A percentile compares a stretch with the other conserved stretches of the same genome.
Evolutionary conservation across 441 rosid genomes (phyloP).

Genomic region (Croton setiger): DNA sequence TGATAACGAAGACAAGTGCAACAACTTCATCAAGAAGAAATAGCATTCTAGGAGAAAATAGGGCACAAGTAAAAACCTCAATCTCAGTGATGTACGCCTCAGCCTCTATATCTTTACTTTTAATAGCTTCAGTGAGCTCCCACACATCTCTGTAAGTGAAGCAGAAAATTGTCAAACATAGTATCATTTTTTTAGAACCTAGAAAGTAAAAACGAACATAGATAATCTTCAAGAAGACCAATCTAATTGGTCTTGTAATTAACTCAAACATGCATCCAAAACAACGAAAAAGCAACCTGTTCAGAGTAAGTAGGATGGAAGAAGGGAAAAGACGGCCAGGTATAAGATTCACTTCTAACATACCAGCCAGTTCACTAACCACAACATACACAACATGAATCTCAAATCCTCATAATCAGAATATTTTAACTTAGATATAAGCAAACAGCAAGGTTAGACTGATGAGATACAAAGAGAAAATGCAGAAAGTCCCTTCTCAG

Average conservation of each 20-base stretch:
- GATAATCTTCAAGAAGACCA: neutral
- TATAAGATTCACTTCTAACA: neutral
- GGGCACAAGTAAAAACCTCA: constrained; percentile 50
- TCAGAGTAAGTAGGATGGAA: neutral
- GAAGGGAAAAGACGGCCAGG: neutral
- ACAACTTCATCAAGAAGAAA: constrained; percentile 3
- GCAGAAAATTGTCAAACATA: neutral
- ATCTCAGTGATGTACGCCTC: constrained; percentile 92
- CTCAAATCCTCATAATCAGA: neutral
- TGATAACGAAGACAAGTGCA: neutral
- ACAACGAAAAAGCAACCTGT: neutral
- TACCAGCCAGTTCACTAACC: neutral
- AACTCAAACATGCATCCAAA: neutral
- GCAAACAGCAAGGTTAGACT: neutral
- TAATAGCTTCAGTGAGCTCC: constrained; percentile 80
- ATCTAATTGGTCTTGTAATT: neutral
- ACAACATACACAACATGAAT: neutral
- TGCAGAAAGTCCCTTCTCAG: neutral
- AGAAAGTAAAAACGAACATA: neutral
- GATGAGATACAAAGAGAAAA: neutral
- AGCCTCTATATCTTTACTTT: constrained; percentile 77
- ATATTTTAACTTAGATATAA: neutral
- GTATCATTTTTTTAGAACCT: neutral
- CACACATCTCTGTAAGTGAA: constrained; percentile 59
- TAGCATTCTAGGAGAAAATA: neutral